Conservation (phyloP, 2,329 filamentous ascomycete genomes). For the Helminthosporium solani region DNA sequence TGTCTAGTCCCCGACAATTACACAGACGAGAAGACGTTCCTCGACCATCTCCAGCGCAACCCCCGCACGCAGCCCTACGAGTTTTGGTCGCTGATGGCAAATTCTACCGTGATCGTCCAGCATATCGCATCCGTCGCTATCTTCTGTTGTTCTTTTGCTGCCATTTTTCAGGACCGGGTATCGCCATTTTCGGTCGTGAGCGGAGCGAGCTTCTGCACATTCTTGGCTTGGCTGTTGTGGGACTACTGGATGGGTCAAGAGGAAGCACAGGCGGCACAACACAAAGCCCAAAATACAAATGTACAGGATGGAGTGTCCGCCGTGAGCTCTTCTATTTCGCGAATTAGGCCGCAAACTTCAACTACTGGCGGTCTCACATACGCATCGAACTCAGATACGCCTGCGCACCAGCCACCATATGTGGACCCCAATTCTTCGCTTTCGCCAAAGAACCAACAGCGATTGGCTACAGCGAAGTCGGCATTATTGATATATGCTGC, state of each 20-base stretch:
- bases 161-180: slow-evolving; percentile 83
- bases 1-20: slow-evolving; percentile 90
- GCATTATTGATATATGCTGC: slow-evolving; percentile 91
- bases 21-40: slow-evolving; percentile 93
- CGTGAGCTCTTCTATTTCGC: slow-evolving; percentile 13
- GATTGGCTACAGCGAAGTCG: slow-evolving; percentile 83
- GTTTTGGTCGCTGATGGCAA: slow-evolving; percentile 94
- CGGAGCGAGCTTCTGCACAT: slow-evolving; percentile 78
- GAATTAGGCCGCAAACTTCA: slow-evolving; percentile 33
- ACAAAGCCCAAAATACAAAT: slow-evolving; percentile 18
- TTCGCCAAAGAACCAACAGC: slow-evolving; percentile 60
- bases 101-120: slow-evolving; percentile 94
- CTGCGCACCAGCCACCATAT: slow-evolving; percentile 49
- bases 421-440: slow-evolving; percentile 43
- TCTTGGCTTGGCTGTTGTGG: slow-evolving; percentile 87
- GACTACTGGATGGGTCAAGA: slow-evolving; percentile 84
- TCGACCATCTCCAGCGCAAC: slow-evolving; percentile 93
- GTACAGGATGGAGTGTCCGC: slow-evolving; percentile 16
- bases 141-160: slow-evolving; percentile 90
- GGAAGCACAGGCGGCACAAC: slow-evolving; percentile 53
- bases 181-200: slow-evolving; percentile 86
- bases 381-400: slow-evolving; percentile 3
- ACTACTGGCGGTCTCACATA: slow-evolving; percentile 36
- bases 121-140: slow-evolving; percentile 94
- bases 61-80: slow-evolving; percentile 92